Evolutionary conservation across 768 basidiomycete genomes (phyloP).

Genomic region (Amanita muscaria): DNA sequence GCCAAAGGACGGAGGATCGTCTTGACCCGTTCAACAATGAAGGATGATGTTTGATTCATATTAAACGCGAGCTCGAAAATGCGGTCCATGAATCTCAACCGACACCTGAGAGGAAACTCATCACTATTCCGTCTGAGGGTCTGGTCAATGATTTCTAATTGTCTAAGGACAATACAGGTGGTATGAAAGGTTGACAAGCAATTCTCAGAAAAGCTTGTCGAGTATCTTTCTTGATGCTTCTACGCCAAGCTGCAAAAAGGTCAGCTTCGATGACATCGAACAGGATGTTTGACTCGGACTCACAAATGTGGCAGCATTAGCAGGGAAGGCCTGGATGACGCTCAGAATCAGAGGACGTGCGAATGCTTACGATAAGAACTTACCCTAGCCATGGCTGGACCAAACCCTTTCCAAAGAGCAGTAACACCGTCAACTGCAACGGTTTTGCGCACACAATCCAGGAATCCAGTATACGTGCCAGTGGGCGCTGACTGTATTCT

Average conservation of each 20-base stretch:
- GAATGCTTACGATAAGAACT: conserved; percentile 16
- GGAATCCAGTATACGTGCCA: conserved; percentile 90
- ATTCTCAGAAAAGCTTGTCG: conserved; percentile 49
- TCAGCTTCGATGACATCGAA: conserved; percentile 1
- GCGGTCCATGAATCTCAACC: no score
- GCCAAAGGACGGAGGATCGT: no score
- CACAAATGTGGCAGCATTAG: conserved; percentile 92
- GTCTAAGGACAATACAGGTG: no score
- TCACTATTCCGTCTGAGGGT: background rate
- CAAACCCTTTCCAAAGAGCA: conserved; percentile 96
- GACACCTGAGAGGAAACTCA: no score
- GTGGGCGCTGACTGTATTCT: conserved; percentile 93
- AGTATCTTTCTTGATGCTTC: conserved; percentile 81
- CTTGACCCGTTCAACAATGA: no score
- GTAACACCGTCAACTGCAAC: conserved; percentile 79
- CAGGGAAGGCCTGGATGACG: conserved; percentile 77
- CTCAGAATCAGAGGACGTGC: background rate
- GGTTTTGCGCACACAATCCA: conserved; percentile 90
- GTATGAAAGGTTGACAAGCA: background rate
- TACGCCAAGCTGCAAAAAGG: conserved; percentile 65
- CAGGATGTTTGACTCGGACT: conserved; percentile 24
- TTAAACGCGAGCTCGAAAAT: no score
- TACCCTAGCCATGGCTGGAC: conserved; percentile 91
- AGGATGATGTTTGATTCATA: no score
- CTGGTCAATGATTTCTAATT: no score